Base-by-base conservation (phyloP, 192 early-diverging fungal genomes). In the Rhizophagus clarus region DNA sequence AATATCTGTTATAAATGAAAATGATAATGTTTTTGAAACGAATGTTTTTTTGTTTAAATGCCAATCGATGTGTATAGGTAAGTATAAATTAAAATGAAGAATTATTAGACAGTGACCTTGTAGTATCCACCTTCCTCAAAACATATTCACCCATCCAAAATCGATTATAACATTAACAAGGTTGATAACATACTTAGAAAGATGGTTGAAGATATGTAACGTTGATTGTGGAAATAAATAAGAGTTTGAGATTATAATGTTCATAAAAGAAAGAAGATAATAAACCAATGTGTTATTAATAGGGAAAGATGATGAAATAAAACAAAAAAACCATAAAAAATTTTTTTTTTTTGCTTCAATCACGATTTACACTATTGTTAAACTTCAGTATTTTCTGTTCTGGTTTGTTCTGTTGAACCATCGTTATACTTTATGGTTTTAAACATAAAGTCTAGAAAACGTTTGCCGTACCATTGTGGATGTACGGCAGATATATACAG, bases 391-490 rank as follows among this genome's bases (percentile, higher is more conserved):
- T 22, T 22, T 56, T 56, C 51, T 22, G 51, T 7, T 56, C n/a
- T 22, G 4, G 0, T 29, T 17, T 71, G 31, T 71, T 71, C 37
- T 20, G 28, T 71, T 14, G 28, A 9, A 26, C 31, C 29, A 61
- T 77, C 75, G 2, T 45, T 77, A 77, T 64, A 61, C 45, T 77
- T 77, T 29, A 77, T 77, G n/a, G 75, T 28, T 26, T 77, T 77
- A 10, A 77, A 22, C 75, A 98, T 97, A 81, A 98, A 99, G 28
- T 88, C 86, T 82, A 97, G 79, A 82, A 99, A 99, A 6, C 98
- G 91, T 70, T 90, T 81, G 2, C 95, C 98, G 82, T 99, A 99
- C 61, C 92, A 86, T 67, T 82, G 80, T 3, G 98, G 97, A 74
- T 96, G 89, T 24, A 99, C 94, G 47, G 94, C 87, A 61, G 96